Evolutionary conservation across 2,329 filamentous ascomycete species (phyloP).

Genomic region (Aspergillus niger): DNA sequence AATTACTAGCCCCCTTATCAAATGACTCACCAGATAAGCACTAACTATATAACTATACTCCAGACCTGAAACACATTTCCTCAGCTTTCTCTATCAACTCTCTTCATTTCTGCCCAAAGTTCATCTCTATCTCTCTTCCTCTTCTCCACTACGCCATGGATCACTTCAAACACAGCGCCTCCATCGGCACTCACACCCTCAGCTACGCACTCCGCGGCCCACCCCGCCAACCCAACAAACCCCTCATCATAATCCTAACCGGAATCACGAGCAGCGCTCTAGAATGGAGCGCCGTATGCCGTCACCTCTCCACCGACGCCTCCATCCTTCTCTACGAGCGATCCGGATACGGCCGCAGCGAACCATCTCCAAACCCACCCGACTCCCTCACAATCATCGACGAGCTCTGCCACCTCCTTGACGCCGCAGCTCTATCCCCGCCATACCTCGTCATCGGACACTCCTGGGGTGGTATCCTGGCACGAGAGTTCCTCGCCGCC

Average conservation of each 20-base stretch:
- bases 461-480: constrained; percentile 21
- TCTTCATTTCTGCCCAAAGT: too few relatives aligned
- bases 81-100: too few relatives aligned
- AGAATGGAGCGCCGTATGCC: constrained; percentile 19
- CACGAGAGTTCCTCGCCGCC: constrained; percentile 19
- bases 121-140: too few relatives aligned
- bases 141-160: constrained; percentile 5
- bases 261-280: constrained; percentile 18
- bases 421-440: constrained; percentile 10
- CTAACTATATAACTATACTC: too few relatives aligned
- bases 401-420: constrained; percentile 14
- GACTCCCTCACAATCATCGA: constrained; percentile 17
- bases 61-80: too few relatives aligned
- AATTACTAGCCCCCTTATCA: too few relatives aligned
- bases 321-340: constrained; percentile 20
- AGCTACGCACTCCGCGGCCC: constrained; percentile 19
- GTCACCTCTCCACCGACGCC: constrained; percentile 8
- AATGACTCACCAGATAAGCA: too few relatives aligned
- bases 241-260: constrained; percentile 16
- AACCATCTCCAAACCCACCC: constrained; percentile 11
- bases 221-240: constrained; percentile 12
- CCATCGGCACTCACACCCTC: constrained; percentile 20
- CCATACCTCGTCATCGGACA: constrained; percentile 20
- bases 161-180: constrained; percentile 15
- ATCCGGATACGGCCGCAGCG: constrained; percentile 18